Evolutionary conservation across 108 stramenopile species (phyloP).

Genomic region (Skeletonema grethae): DNA sequence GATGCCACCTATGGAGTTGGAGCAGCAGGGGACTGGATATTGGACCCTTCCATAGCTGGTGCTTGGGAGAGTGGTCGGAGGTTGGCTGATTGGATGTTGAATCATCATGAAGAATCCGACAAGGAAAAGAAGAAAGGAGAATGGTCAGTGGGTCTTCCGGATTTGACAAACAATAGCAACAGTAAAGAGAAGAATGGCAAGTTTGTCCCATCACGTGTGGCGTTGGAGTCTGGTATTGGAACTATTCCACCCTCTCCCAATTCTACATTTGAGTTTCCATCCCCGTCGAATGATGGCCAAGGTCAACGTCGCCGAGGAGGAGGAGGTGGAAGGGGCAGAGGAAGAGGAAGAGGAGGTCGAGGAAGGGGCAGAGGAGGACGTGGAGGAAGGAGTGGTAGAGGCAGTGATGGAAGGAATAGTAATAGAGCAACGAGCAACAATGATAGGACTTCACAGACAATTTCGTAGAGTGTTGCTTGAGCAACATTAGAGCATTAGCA

Average conservation of each 20-base stretch:
- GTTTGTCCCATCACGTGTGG: constrained; percentile 36
- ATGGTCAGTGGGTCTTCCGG: constrained; percentile 35
- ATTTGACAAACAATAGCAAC: constrained; percentile 1
- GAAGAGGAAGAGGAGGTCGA: not conserved
- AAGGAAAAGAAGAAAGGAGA: not conserved
- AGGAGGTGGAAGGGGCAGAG: not conserved
- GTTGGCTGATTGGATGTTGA: constrained; percentile 56
- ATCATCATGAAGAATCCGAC: not conserved
- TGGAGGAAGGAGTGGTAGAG: not conserved
- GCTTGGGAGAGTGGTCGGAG: constrained; percentile 83
- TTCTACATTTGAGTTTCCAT: constrained; percentile 2
- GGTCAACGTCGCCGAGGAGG: not conserved
- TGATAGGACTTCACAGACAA: not conserved
- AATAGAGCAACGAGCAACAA: not conserved
- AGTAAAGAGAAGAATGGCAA: constrained; percentile 5
- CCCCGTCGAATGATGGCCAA: not conserved
- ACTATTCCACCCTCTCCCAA: constrained; percentile 20
- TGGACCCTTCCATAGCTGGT: constrained; percentile 78
- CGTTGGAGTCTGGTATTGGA: constrained; percentile 46
- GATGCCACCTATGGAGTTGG: constrained; percentile 66
- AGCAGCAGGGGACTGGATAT: constrained; percentile 86
- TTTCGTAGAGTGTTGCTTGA: too few species aligned
- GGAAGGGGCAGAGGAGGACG: not conserved
- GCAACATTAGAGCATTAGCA: too few species aligned
- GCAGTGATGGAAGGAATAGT: not conserved